Evolutionary conservation across 805 yeast genomes (phyloP).

Genomic region (Blastobotrys peoriensis): DNA sequence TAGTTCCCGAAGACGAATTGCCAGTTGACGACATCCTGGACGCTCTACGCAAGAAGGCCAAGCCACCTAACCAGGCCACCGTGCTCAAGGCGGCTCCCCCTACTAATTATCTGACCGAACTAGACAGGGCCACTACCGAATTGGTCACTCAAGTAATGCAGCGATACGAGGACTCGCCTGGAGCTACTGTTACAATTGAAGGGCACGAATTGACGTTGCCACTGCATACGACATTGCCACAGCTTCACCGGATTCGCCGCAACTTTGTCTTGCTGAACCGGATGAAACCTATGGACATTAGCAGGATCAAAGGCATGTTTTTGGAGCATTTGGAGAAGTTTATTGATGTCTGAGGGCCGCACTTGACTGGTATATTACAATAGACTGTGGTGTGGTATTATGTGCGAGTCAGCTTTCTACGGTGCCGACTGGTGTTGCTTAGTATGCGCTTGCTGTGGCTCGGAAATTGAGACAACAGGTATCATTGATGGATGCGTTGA

Average conservation of each 20-base stretch:
- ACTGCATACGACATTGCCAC: constrained; percentile 58
- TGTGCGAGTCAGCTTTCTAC: no score
- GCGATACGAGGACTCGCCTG: constrained; percentile 47
- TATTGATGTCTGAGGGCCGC: constrained; percentile 14
- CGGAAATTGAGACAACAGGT: no score
- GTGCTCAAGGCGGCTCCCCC: constrained; percentile 73
- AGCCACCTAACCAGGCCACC: constrained; percentile 80
- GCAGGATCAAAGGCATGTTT: constrained; percentile 64
- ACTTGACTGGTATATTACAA: no score
- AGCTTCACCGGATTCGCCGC: constrained; percentile 76
- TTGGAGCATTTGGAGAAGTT: constrained; percentile 71
- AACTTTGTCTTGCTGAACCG: constrained; percentile 77
- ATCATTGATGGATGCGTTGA: no score
- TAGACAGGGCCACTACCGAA: constrained; percentile 64
- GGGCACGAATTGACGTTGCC: constrained; percentile 53
- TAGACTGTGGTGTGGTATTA: no score
- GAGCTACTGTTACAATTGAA: constrained; percentile 29
- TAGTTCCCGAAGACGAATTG: constrained; percentile 51
- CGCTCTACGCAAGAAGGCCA: constrained; percentile 46
- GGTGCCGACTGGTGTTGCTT: no score
- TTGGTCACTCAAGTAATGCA: constrained; percentile 60
- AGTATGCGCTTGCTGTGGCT: no score
- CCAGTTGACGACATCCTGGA: constrained; percentile 59
- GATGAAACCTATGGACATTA: constrained; percentile 65
- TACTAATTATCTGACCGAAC: constrained; percentile 66